phyloP scores from a whole-genome alignment of 2,329 filamentous ascomycete genomes.

The Stagonosporopsis rhizophila region DNA sequence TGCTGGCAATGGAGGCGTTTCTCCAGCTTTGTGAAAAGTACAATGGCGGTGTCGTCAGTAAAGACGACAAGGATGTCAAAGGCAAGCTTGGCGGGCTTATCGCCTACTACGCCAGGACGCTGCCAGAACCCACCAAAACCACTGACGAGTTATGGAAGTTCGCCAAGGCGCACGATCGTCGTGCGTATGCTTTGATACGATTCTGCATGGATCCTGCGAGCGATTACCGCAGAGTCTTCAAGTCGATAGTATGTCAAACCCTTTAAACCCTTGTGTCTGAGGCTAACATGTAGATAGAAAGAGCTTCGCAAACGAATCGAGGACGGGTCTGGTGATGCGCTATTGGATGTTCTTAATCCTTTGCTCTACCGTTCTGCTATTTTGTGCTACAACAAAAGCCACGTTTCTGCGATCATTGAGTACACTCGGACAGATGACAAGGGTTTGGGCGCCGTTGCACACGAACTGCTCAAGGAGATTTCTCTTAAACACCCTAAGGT shows the following conservation, averaged over 20 bases:
- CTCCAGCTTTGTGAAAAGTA: slow-evolving; percentile 85
- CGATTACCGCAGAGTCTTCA: slow-evolving; percentile 89
- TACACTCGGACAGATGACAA: slow-evolving; percentile 84
- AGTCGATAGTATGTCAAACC: slow-evolving; percentile 66
- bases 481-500: slow-evolving; percentile 88
- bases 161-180: slow-evolving; percentile 86
- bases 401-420: slow-evolving; percentile 88
- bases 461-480: slow-evolving; percentile 90
- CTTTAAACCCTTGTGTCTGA: not conserved
- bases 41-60: slow-evolving; percentile 83
- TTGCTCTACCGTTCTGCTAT: slow-evolving; percentile 84
- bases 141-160: slow-evolving; percentile 85
- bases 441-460: slow-evolving; percentile 77
- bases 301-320: slow-evolving; percentile 86
- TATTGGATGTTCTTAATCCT: slow-evolving; percentile 81
- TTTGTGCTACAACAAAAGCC: slow-evolving; percentile 91
- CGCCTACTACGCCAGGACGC: slow-evolving; percentile 73
- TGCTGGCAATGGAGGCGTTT: slow-evolving; percentile 76
- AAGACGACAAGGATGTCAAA: slow-evolving; percentile 71
- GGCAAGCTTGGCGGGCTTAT: slow-evolving; percentile 75
- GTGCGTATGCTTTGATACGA: slow-evolving; percentile 86
- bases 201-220: slow-evolving; percentile 85
- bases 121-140: slow-evolving; percentile 77
- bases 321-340: slow-evolving; percentile 65
- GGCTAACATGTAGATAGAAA: slow-evolving; percentile 56